Evolutionary conservation across 2,329 filamentous ascomycete genomes (phyloP), one percentile per base, ranked within the genome.

Genomic region (Raffaelea albimanens): DNA sequence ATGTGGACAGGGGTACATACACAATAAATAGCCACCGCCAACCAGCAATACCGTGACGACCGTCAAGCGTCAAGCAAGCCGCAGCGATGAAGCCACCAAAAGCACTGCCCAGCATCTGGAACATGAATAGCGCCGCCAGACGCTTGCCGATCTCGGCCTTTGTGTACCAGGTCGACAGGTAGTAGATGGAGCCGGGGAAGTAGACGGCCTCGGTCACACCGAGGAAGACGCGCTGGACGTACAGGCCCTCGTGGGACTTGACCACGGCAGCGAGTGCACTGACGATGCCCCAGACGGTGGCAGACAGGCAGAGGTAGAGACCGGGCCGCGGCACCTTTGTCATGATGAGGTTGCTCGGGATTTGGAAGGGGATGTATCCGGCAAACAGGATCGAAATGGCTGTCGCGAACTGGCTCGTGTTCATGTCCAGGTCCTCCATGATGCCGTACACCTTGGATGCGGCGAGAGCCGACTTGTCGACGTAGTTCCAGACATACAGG

Each of bases 351-450:
- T 77, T 82, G 44, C 67, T 70, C 0, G 80, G 78, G 29, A 83
- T 78, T 56, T 81, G 72, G 54, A 79, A 77, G 25, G 80, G 44
- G 47, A 83, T 80, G 56, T 83, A 83, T 3, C 72, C 71, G 55
- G 82, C 69, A 57, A 81, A 83, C 61, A 82, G 82, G 46, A 76
- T 57, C 2, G 75, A 78, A 1, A 83, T 66, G 1, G 81, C 69
- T 9, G 64, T 62, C 51, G 83, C 83, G 65, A 80, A 82, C 49
- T 80, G 75, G 51, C 79, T 69, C n/a, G 44, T 46, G 19, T 16
- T 25, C 38, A 47, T 34, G 20, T 38, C 16, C 14, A 51, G 49
- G 38, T 51, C 49, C 10, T 38, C 22, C 29, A 44, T 43, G 42
- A 51, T 44, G 43, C 49, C 49, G 31, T 47, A 44, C 29, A 51